Evolutionary conservation across 129 eudicot species (phyloP).

Genomic region (Kitagawia praeruptora): DNA sequence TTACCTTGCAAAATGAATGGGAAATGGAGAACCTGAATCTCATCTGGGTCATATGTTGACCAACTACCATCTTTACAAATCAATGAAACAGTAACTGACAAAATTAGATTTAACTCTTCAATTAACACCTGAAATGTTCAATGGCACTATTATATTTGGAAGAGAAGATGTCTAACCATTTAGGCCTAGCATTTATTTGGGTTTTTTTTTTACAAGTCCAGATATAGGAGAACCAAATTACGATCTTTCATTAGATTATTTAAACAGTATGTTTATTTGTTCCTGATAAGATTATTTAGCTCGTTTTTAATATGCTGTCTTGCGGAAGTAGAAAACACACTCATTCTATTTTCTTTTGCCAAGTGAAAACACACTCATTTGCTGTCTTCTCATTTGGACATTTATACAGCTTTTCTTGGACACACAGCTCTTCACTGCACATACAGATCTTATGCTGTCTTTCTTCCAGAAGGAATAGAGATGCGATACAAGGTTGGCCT

Average conservation of each 20-base stretch:
- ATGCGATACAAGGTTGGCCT: constrained; percentile 21
- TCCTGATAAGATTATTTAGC: background rate
- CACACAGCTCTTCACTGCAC: constrained; percentile 97
- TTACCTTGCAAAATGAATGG: background rate
- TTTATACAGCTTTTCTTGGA: constrained; percentile 75
- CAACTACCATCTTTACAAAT: background rate
- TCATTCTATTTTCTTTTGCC: background rate
- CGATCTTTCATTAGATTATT: background rate
- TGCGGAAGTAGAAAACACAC: constrained; percentile 8
- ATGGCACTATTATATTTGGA: background rate
- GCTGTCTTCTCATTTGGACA: background rate
- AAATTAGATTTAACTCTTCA: background rate
- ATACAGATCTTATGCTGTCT: constrained; percentile 91
- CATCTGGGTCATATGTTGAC: background rate
- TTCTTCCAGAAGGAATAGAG: constrained; percentile 89
- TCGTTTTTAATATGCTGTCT: background rate
- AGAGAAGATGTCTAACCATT: background rate
- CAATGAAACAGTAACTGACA: background rate
- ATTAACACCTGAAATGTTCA: background rate
- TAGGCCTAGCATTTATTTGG: background rate
- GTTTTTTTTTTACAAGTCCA: no score
- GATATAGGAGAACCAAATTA: background rate
- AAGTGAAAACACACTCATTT: constrained; percentile 16
- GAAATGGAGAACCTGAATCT: background rate
- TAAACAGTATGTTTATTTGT: background rate